phyloP scores from a whole-genome alignment of 1,284 basidiomycete species.

The Microbotryum saponariae region DNA sequence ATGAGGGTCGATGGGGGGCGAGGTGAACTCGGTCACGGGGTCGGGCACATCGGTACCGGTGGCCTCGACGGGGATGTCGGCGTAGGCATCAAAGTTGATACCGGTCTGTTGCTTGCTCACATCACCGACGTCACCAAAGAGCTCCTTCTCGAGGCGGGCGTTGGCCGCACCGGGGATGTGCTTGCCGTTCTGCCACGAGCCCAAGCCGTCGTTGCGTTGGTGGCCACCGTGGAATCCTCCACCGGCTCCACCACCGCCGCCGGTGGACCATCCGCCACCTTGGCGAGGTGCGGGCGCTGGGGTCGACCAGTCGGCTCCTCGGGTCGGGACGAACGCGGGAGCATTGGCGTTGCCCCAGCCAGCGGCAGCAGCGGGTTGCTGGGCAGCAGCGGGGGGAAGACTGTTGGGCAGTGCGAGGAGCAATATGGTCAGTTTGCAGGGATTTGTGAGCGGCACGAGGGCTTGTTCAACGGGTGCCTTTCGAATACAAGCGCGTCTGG shows the following conservation, averaged over 20 bases:
- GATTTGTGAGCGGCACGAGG: no score
- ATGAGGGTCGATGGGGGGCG: conserved; percentile 83
- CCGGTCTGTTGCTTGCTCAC: conserved; percentile 65
- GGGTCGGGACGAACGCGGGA: conserved; percentile 16
- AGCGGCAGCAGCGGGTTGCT: neutral
- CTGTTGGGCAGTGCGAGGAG: neutral
- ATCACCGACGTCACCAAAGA: conserved; percentile 84
- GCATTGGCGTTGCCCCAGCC: conserved; percentile 22
- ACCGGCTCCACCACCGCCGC: conserved; percentile 12
- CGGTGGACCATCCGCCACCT: conserved; percentile 16
- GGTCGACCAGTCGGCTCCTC: conserved; percentile 8
- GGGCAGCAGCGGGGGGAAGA: conserved; percentile 3
- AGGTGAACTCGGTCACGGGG: conserved; percentile 77
- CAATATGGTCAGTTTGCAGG: neutral
- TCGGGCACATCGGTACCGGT: conserved; percentile 93
- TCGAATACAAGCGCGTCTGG: no score
- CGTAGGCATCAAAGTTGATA: conserved; percentile 99
- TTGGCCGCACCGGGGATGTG: conserved; percentile 77
- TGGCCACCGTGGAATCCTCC: conserved; percentile 28
- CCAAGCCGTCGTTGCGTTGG: conserved; percentile 46
- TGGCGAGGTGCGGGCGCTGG: conserved; percentile 18
- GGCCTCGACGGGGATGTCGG: conserved; percentile 98
- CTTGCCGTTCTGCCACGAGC: conserved; percentile 80
- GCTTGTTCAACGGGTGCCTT: no score
- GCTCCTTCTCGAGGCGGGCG: conserved; percentile 83